Conservation (phyloP, 148 eudicot genomes). For the Diospyros kaki region DNA sequence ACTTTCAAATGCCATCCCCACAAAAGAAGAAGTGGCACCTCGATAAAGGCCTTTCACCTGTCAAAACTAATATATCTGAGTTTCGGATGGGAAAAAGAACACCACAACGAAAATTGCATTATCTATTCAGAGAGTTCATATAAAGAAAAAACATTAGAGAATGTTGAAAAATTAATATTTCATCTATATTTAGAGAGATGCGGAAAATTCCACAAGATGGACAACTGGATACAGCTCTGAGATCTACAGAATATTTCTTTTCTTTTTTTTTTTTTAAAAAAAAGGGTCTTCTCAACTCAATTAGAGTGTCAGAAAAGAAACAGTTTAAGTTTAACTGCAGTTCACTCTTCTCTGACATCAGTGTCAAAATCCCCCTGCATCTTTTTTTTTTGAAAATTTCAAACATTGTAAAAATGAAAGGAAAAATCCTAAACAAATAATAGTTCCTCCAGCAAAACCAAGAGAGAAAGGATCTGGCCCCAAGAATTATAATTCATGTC, state of each 20-base stretch:
- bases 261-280: not conserved
- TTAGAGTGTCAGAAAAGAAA: not conserved
- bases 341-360: not conserved
- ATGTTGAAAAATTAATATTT: not conserved
- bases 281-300: not conserved
- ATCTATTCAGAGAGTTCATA: not conserved
- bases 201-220: not conserved
- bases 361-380: not conserved
- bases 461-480: not conserved
- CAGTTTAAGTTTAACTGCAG: not conserved
- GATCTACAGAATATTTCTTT: not conserved
- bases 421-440: no score
- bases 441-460: no score
- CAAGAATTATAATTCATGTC: not conserved
- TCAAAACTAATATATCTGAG: constrained; percentile 14
- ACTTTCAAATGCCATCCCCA: constrained; percentile 92
- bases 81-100: not conserved
- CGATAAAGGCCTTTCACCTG: constrained; percentile 95
- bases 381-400: not conserved
- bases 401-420: no score
- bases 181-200: not conserved
- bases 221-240: not conserved
- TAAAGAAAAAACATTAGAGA: not conserved
- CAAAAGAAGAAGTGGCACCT: constrained; percentile 85
- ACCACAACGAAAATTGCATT: not conserved